Base-by-base conservation (phyloP, 2,329 filamentous ascomycete genomes). In the Bipolaris victoriae region DNA sequence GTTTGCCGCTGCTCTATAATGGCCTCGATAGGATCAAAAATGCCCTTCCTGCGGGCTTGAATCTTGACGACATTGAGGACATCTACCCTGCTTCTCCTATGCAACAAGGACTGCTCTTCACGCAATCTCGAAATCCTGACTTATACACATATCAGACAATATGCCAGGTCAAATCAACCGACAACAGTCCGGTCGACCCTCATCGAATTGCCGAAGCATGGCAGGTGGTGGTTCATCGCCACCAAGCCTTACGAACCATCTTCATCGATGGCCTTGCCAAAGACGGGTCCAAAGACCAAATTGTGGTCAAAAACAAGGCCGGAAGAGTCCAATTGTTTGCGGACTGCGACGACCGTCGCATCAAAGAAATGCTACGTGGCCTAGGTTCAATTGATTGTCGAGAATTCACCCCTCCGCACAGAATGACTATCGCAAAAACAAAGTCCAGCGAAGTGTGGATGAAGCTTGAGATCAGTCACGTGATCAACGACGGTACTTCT, bases 401-500 rank as follows among this genome's bases (percentile, higher is more conserved):
- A 22, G 65, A 73, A 16, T 63, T 65, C 22, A 58, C 73, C 15
- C 77, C 82, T 3, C 77, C 81, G 26, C 79, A 84, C 63, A 76
- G 77, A 5, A 75, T 83, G 45, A 79, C 75, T 0, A 73, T 83
- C 31, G 81, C 79, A 52, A 75, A 78, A 62, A 80, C 78, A 9
- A 67, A 66, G 3, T 59, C 62, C 1, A 69, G 70, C 11, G 71
- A 69, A 43, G 55, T 82, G 0, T 80, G 79, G 62, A 78, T 79
- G 40, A 79, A 79, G 37, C 68, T 84, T 11, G 82, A 84, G 52
- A 71, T 85, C 16, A 84, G 79, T 59, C 82, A 84, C 60, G 79
- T 78, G 9, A 79, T 82, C 29, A 81, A 66, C 36, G 83, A 85
- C 67, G 83, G 82, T 1, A 77, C 75, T 36, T 84, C 82, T 0